A percentile compares a stretch with the other conserved stretches of the same genome.
Conservation (phyloP, 2,329 filamentous ascomycete species). For the Trichoderma breve region DNA sequence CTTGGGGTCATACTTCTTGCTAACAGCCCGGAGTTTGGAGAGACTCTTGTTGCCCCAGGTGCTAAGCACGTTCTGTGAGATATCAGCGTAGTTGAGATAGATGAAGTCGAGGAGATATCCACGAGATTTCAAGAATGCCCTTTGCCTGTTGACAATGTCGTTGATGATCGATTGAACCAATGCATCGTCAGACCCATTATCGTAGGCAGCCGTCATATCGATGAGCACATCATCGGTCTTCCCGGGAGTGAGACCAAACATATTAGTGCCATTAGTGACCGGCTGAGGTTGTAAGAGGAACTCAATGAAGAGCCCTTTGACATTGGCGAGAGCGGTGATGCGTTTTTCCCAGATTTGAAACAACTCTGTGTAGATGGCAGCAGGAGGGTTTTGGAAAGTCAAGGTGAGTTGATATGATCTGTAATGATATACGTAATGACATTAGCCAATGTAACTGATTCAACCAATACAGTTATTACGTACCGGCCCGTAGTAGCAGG, state of each 20-base stretch:
- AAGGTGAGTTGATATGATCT: neutral
- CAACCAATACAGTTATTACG: neutral
- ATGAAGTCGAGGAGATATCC: neutral
- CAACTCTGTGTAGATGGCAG: neutral
- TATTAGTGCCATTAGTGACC: constrained; percentile 4
- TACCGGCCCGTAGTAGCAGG: constrained; percentile 5
- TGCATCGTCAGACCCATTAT: neutral
- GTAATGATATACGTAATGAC: neutral
- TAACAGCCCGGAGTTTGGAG: neutral
- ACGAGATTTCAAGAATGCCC: neutral
- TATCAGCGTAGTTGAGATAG: constrained; percentile 20
- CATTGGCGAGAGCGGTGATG: neutral
- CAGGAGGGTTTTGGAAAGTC: neutral
- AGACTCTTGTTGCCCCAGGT: constrained; percentile 15
- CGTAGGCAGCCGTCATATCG: constrained; percentile 4
- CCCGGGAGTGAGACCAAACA: neutral
- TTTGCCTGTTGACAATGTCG: neutral
- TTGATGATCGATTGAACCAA: neutral
- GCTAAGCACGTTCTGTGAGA: constrained; percentile 2
- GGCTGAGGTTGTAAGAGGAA: constrained; percentile 5
- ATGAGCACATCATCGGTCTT: neutral
- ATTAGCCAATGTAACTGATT: neutral
- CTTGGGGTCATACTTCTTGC: constrained; percentile 19
- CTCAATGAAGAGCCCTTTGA: neutral
- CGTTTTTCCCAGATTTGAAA: neutral